phyloP scores from a whole-genome alignment of 192 early-diverging fungal species.

The Gorgonomyces haynaldii region DNA sequence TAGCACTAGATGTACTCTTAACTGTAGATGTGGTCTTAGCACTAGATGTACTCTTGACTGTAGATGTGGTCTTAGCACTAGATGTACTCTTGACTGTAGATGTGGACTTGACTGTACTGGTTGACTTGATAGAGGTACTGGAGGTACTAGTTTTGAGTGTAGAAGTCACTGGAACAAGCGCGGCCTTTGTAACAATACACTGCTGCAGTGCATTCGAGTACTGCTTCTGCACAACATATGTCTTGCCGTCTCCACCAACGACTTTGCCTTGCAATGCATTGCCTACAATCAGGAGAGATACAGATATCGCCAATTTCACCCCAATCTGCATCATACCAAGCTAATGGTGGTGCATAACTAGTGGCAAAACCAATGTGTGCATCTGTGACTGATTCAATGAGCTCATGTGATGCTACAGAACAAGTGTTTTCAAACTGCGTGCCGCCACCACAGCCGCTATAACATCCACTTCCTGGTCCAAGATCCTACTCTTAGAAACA shows the following conservation, averaged over 20 bases:
- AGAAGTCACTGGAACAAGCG: too few relatives aligned
- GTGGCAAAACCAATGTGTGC: constrained; percentile 12
- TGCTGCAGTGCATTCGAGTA: constrained; percentile 3
- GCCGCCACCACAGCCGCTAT: too few relatives aligned
- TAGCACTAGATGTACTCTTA: background rate
- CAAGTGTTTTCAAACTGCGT: constrained; percentile 19
- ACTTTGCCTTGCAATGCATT: constrained; percentile 10
- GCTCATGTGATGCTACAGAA: constrained; percentile 24
- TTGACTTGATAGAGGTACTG: too few relatives aligned
- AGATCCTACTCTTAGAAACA: too few relatives aligned
- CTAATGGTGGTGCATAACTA: constrained; percentile 9
- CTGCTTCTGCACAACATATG: constrained; percentile 19
- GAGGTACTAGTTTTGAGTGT: too few relatives aligned
- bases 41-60: too few relatives aligned
- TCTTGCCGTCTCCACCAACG: constrained; percentile 12
- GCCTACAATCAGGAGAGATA: constrained; percentile 6
- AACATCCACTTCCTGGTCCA: too few relatives aligned
- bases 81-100: too few relatives aligned
- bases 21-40: background rate
- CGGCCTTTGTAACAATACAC: constrained; percentile 3
- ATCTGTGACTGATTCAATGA: constrained; percentile 20
- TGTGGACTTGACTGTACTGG: too few relatives aligned
- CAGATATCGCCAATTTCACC: constrained; percentile 23
- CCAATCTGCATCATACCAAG: constrained; percentile 14
- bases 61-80: too few relatives aligned